Conservation (phyloP, 805 yeast species). For the Saturnispora hagleri region DNA sequence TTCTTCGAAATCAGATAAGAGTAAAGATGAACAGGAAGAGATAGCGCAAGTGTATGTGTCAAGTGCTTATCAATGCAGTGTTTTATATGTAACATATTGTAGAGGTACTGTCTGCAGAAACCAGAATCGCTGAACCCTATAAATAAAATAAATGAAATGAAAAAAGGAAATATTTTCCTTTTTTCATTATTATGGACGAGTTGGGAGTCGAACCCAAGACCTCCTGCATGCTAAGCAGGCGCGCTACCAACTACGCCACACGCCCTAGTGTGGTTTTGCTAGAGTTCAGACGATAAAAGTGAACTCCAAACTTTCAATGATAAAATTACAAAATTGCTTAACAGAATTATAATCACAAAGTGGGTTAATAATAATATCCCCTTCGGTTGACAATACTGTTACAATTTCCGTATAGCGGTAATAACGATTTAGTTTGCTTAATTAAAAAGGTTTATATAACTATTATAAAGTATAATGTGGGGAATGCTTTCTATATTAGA, state of each 20-base stretch:
- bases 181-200: slow-evolving; percentile 42
- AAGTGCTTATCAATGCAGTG: neutral
- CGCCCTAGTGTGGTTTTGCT: slow-evolving; percentile 36
- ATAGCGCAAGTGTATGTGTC: neutral
- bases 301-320: too few species aligned
- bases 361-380: too few species aligned
- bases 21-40: neutral
- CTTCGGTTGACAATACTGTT: too few species aligned
- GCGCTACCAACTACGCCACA: slow-evolving; percentile 82
- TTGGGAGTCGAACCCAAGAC: slow-evolving; percentile 77
- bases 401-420: too few species aligned
- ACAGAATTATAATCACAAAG: too few species aligned
- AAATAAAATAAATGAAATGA: neutral
- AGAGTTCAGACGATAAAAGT: too few species aligned
- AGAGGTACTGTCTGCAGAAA: neutral
- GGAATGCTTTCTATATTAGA: too few species aligned
- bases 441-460: too few species aligned
- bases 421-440: too few species aligned
- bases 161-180: neutral
- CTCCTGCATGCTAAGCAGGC: slow-evolving; percentile 76
- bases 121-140: neutral
- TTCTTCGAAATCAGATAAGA: neutral
- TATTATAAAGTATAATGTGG: too few species aligned
- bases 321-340: too few species aligned
- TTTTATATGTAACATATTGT: neutral